Evolutionary conservation across 73 alveolate genomes (phyloP).

Genomic region (Paramecium octaurelia): DNA sequence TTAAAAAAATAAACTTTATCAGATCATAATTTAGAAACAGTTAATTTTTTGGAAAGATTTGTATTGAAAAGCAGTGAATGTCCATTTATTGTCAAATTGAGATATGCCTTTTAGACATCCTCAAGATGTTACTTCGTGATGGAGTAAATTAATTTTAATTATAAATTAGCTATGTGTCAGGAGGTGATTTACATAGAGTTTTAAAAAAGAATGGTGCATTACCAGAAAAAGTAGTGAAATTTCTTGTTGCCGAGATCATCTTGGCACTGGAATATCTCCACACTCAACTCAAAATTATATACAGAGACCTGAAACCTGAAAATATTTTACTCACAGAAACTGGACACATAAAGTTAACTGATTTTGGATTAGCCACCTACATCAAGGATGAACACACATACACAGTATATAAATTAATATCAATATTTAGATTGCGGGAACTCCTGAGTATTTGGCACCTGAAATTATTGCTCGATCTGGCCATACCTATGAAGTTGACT

Average conservation of each 20-base stretch:
- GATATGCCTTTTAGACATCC: slow-evolving; percentile 82
- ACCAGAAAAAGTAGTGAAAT: slow-evolving; percentile 37
- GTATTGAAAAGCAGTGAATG: slow-evolving; percentile 71
- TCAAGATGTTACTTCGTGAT: slow-evolving; percentile 86
- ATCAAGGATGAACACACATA: slow-evolving; percentile 13
- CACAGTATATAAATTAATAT: neutral
- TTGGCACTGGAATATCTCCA: slow-evolving; percentile 70
- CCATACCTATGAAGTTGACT: slow-evolving; percentile 81
- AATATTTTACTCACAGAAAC: slow-evolving; percentile 84
- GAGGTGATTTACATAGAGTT: slow-evolving; percentile 59
- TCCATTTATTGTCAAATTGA: slow-evolving; percentile 88
- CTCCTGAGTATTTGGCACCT: slow-evolving; percentile 93
- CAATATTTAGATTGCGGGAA: slow-evolving; percentile 72
- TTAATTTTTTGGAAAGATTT: slow-evolving; percentile 85
- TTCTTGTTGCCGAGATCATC: slow-evolving; percentile 61
- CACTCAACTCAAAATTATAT: slow-evolving; percentile 59
- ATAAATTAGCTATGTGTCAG: neutral
- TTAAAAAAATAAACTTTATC: slow-evolving; percentile 79
- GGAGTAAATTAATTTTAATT: slow-evolving; percentile 61
- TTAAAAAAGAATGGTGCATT: slow-evolving; percentile 46
- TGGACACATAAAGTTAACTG: slow-evolving; percentile 89
- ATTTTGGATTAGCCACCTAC: slow-evolving; percentile 87
- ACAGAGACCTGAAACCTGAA: slow-evolving; percentile 91
- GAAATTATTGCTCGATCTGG: slow-evolving; percentile 79
- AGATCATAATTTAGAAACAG: slow-evolving; percentile 76